phyloP scores from a whole-genome alignment of 345 rosid genomes.

The Corymbia maculata region DNA sequence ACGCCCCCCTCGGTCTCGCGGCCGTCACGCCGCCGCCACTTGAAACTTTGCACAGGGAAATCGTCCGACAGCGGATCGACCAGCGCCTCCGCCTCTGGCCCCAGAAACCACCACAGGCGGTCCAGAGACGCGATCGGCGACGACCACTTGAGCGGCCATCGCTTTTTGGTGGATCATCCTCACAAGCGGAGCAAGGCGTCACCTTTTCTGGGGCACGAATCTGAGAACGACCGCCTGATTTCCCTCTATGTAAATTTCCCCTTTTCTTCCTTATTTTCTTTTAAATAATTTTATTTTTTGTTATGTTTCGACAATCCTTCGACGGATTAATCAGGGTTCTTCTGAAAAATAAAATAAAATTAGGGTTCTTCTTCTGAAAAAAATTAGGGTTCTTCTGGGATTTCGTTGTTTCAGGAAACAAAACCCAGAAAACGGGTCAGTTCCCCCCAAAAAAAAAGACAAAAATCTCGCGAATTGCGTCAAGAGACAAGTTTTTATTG shows the following conservation, averaged over 20 bases:
- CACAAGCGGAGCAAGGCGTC: slow-evolving; percentile 15
- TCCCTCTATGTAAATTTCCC: slow-evolving; percentile 27
- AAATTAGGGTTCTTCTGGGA: neutral
- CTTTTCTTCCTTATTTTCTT: no score
- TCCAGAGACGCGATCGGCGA: slow-evolving; percentile 8
- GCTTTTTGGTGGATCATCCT: slow-evolving; percentile 3
- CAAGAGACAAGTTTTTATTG: no score
- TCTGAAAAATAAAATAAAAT: no score
- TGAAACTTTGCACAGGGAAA: no score
- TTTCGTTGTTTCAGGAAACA: neutral
- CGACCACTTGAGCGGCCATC: no score
- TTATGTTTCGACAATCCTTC: no score
- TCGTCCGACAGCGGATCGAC: neutral
- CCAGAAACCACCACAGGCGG: neutral
- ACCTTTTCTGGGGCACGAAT: slow-evolving; percentile 13
- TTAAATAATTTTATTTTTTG: no score
- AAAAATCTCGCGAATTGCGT: neutral
- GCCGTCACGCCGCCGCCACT: neutral
- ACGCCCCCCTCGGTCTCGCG: neutral
- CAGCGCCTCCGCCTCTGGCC: neutral
- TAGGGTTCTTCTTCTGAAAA: neutral
- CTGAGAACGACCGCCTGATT: slow-evolving; percentile 39
- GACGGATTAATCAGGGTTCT: neutral
- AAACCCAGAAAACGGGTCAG: neutral
- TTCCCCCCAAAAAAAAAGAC: no score